Base-by-base conservation (phyloP, 768 basidiomycete species). In the Astraeus odoratus region DNA sequence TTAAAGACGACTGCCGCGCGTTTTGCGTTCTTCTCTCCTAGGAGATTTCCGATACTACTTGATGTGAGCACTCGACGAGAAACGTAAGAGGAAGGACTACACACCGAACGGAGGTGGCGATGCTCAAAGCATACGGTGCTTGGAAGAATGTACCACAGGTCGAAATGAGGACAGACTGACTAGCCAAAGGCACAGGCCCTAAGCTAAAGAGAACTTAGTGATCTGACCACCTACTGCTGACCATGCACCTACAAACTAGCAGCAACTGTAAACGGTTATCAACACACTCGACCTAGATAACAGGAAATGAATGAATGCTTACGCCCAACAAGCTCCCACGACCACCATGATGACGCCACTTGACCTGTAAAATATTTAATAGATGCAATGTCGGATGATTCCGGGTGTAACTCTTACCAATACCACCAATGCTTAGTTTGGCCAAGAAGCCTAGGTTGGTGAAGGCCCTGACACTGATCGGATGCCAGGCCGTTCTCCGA, bases 301-400 rank as follows among this genome's bases (percentile, higher is more conserved):
- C 2, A 20, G 5, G 33, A 43, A 8, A 45, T 2, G 38, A 5
- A 42, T 37, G 37, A 13, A 3, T 23, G 58, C 61, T 9, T 26
- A 63, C 61, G 66, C 24, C 81, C 83, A 34, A 90, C 70, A 2
- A 91, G 73, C 61, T 95, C 92, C 95, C 94, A 95, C 25, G 86
- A 85, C 93, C 94, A 97, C 94, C 94, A 97, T 64, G 95, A 94
- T 1, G 80, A 81, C 2, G 85, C 89, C 2, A 81, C 82, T 62
- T 91, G 90, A 3, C 81, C 81, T 74, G 49, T 33, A 25, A n/a
- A 13, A 18, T 19, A 22, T 3, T 8, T 20, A 12, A 25, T 44
- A 25, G 50, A 39, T 5, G 27, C 31, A 30, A 37, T 24, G 8
- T 35, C 8, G 12, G 19, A 35, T 3, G 10, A 18, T 16, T 35